Base-by-base conservation (phyloP, 495 filamentous ascomycete species). In the Penicillium dipodomyicola region DNA sequence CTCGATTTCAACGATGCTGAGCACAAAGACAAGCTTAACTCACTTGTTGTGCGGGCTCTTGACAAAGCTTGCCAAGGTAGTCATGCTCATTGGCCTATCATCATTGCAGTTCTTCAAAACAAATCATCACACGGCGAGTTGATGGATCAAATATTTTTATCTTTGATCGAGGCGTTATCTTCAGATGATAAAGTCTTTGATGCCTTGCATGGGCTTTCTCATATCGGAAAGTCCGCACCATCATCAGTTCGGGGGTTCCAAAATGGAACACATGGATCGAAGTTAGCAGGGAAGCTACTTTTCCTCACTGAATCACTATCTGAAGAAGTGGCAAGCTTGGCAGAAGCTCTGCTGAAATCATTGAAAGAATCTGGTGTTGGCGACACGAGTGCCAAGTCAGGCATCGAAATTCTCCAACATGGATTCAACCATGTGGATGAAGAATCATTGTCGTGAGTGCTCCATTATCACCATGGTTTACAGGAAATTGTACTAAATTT, bases 251-350 rank as follows among this genome's bases (percentile, higher is more conserved):
- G 62, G 12, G 64, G 62, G 7, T 80, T 82, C 41, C 72, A 77
- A 30, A 65, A 63, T 32, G 77, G 79, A 2, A 43, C 66, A 10
- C 52, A 79, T 57, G 84, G 84, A 15, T 77, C 80, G 4, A 74
- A 76, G 41, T 56, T 89, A 45, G 69, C 84, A 15, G 80, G 76
- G 25, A 80, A 76, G 42, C 62, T 90, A 9, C 65, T 89, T 0
- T 79, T 77, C 47, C 69, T 88, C 8, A 70, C 80, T 19, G 83
- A 88, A 49, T 82, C 80, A 10, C 52, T 77, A 6, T 72, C 79
- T 27, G 82, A 85, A 19, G 75, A 76, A n/a, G 61, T 87, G 15
- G 71, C 82, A 10, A 65, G 73, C 29, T 61, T 77, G 39, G 83
- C 85, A 10, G 72, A 77, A 35, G 69, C 62, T 5, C 54, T 86